Evolutionary conservation across 208 protist species (phyloP), one percentile per base, ranked within the genome.

Genomic region (Trypanosoma cruzi): DNA sequence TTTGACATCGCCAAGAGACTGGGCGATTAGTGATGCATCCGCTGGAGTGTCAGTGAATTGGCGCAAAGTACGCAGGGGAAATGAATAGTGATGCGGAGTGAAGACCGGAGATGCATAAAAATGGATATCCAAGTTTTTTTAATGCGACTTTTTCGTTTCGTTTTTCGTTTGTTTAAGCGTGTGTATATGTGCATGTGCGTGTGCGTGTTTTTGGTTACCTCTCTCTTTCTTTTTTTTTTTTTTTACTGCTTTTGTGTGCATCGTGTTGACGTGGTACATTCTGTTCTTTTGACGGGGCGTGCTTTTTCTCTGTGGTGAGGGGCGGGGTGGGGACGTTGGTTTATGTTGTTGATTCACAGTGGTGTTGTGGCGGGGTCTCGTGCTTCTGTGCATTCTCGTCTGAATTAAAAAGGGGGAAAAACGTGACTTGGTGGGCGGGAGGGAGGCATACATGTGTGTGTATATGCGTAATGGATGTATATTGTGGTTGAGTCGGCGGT

Each of bases 161-260:
- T 8, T 52, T 52, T 52, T 52, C 1, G 11, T 22, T 50, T 50
- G 11, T 22, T 50, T 50, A 13, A 16, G 37, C 13, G 37, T 44
- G 37, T 44, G n/a, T n/a, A n/a, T n/a, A n/a, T n/a, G 37, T 44
- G 37, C 13, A 13, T 44, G 37, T 44, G 13, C 13, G 37, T 16
- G 37, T 44, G 8, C 37, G 8, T 16, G 13, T 13, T 44, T 49
- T 24, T 49, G 4, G 10, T 48, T 31, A 5, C 24, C 28, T 55
- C 34, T 69, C 50, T 28, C 58, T 52, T 73, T 66, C 62, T 62
- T 61, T 68, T 68, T 62, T 49, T 59, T 22, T n/a, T 73, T 52
- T 52, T 24, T 52, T 11, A 26, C 22, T 52, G 22, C 22, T 52
- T 4, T n/a, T 52, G 20, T n/a, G 28, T 48, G 28, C 11, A 14